These are phyloP conservation scores for Trichoderma sp. DNA, from an alignment of 2,329 filamentous ascomycete genomes.

Conservation along the genomic window DNA sequence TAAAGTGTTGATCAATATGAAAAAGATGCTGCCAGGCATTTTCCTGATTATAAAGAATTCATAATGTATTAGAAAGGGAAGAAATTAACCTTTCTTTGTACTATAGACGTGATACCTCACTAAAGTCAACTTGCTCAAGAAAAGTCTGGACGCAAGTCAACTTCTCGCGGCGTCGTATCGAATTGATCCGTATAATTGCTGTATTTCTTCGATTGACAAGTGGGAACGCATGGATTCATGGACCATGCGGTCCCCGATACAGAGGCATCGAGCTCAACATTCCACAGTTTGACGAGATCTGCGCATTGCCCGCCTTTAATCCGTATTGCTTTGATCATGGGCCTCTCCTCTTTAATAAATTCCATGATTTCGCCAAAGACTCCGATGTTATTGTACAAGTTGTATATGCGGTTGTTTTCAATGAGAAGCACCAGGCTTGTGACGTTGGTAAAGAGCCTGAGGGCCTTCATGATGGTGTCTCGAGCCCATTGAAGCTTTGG, in stretches of 20 bases:
- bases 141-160: background rate
- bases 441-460: slow-evolving; percentile 5
- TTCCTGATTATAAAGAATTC: too few species aligned
- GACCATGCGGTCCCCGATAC: slow-evolving; percentile 13
- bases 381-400: background rate
- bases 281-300: slow-evolving; percentile 9
- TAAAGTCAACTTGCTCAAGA: background rate
- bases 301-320: slow-evolving; percentile 5
- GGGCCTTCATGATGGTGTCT: slow-evolving; percentile 16
- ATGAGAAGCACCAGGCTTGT: slow-evolving; percentile 13
- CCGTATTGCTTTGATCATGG: slow-evolving; percentile 14
- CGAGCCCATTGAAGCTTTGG: slow-evolving; percentile 22
- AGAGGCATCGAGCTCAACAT: slow-evolving; percentile 12
- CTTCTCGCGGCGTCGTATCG: slow-evolving; percentile 7
- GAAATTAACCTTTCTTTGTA: too few species aligned
- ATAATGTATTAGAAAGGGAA: too few species aligned
- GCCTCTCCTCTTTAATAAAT: slow-evolving; percentile 3
- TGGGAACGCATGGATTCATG: slow-evolving; percentile 19
- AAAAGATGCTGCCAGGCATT: too few species aligned
- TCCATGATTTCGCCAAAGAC: slow-evolving; percentile 12
- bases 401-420: slow-evolving; percentile 5
- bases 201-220: slow-evolving; percentile 2
- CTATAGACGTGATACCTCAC: too few species aligned
- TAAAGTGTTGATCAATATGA: too few species aligned
- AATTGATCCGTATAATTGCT: background rate